Conservation (phyloP, 2,329 filamentous ascomycete species). For the Triangularia setosa region DNA sequence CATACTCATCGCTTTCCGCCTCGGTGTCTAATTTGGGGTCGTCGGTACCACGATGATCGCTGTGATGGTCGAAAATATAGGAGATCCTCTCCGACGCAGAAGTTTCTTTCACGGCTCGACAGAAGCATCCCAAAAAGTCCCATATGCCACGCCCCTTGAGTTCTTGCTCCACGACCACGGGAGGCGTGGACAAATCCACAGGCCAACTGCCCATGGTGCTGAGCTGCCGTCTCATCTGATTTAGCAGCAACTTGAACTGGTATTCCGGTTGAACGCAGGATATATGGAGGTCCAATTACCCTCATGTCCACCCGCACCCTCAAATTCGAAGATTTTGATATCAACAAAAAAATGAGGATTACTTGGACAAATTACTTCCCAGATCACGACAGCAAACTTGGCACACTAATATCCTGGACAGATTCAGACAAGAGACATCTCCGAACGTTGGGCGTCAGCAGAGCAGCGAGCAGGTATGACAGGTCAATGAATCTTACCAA, state of each 20-base stretch:
- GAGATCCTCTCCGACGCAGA: neutral
- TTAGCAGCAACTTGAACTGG: neutral
- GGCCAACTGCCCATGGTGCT: neutral
- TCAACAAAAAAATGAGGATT: neutral
- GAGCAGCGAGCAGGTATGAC: neutral
- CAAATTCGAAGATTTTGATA: neutral
- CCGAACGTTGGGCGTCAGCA: neutral
- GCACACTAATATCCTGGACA: neutral
- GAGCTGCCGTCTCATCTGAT: neutral
- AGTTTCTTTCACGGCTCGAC: neutral
- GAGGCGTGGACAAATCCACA: neutral
- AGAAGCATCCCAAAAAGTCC: neutral
- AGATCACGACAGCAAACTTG: neutral
- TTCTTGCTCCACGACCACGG: neutral
- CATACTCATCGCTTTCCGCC: neutral
- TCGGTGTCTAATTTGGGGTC: neutral
- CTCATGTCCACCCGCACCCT: neutral
- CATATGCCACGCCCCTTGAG: neutral
- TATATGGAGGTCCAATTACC: neutral
- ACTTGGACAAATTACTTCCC: neutral
- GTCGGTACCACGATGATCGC: neutral
- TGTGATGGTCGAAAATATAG: neutral
- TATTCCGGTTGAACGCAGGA: neutral
- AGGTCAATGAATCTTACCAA: neutral
- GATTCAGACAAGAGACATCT: neutral